These are phyloP conservation scores for Monosporozyma unispora DNA, from an alignment of 805 yeast genomes.

Conservation along the genomic window DNA sequence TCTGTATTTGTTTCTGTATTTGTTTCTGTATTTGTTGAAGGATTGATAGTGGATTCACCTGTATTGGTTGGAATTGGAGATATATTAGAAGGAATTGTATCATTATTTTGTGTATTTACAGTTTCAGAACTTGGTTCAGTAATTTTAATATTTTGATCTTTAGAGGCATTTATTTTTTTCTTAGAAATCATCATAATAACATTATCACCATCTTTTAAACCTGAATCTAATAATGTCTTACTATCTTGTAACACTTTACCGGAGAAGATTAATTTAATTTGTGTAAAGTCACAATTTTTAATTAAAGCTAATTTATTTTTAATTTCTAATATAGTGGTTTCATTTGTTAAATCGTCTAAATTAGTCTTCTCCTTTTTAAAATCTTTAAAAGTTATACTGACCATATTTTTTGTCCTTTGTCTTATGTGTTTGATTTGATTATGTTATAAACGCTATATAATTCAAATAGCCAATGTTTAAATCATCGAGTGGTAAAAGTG, in stretches of 20 bases:
- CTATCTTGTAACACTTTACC: slow-evolving; percentile 85
- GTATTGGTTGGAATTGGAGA: slow-evolving; percentile 2
- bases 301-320: slow-evolving; percentile 64
- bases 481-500: too few species aligned
- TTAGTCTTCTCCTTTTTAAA: slow-evolving; percentile 85
- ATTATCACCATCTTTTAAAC: slow-evolving; percentile 76
- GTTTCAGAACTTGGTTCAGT: slow-evolving; percentile 20
- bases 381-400: slow-evolving; percentile 53
- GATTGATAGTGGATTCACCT: slow-evolving; percentile 19
- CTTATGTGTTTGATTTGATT: background rate
- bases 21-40: slow-evolving; percentile 26
- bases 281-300: slow-evolving; percentile 60
- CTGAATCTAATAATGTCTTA: slow-evolving; percentile 60
- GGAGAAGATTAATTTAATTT: slow-evolving; percentile 84
- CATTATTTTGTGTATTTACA: slow-evolving; percentile 23
- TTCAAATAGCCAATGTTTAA: too few species aligned
- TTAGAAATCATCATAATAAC: slow-evolving; percentile 85
- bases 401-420: slow-evolving; percentile 9
- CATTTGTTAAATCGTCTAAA: slow-evolving; percentile 55
- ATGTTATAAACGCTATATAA: background rate
- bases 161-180: slow-evolving; percentile 29
- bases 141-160: slow-evolving; percentile 7
- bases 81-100: slow-evolving; percentile 15
- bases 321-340: slow-evolving; percentile 57
- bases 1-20: slow-evolving; percentile 9